Evolutionary conservation across 2,329 filamentous ascomycete genomes (phyloP).

Genomic region (Alternaria ethzedia): DNA sequence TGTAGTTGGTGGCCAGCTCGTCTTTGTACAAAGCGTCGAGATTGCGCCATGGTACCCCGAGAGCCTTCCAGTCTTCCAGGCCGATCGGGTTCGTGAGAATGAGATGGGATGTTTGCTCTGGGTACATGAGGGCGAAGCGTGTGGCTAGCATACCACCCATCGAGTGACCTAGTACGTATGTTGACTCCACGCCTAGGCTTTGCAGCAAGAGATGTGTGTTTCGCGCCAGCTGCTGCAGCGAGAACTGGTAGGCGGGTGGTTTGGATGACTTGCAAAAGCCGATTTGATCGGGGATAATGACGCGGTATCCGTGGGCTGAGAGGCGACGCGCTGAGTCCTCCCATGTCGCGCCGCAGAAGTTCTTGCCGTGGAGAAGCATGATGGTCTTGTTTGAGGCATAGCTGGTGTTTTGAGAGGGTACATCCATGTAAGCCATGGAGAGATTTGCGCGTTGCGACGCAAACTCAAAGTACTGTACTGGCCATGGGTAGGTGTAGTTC

Average conservation of each 20-base stretch:
- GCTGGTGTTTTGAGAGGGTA: slow-evolving; percentile 44
- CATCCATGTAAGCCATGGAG: slow-evolving; percentile 64
- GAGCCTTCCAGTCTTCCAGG: slow-evolving; percentile 59
- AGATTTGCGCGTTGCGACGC: slow-evolving; percentile 56
- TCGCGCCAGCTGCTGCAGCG: slow-evolving; percentile 57
- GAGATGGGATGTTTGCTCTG: slow-evolving; percentile 51
- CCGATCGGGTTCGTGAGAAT: slow-evolving; percentile 62
- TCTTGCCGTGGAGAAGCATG: slow-evolving; percentile 62
- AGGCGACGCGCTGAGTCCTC: slow-evolving; percentile 55
- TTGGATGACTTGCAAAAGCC: slow-evolving; percentile 66
- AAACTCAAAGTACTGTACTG: slow-evolving; percentile 56
- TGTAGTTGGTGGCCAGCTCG: slow-evolving; percentile 33
- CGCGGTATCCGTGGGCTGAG: slow-evolving; percentile 55
- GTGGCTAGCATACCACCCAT: slow-evolving; percentile 62
- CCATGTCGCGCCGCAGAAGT: slow-evolving; percentile 64
- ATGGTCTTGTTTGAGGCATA: slow-evolving; percentile 51
- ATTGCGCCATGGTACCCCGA: slow-evolving; percentile 32
- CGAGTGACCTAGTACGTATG: slow-evolving; percentile 61
- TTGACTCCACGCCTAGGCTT: slow-evolving; percentile 52
- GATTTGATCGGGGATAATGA: slow-evolving; percentile 62
- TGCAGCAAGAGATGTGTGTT: slow-evolving; percentile 60
- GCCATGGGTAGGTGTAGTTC: slow-evolving; percentile 59
- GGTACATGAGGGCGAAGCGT: slow-evolving; percentile 61
- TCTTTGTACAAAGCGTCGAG: slow-evolving; percentile 25
- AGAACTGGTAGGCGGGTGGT: slow-evolving; percentile 60